Evolutionary conservation across 2,329 filamentous ascomycete species (phyloP), one percentile per base, ranked within the genome.

Genomic region (Scortechinia acanthostroma): DNA sequence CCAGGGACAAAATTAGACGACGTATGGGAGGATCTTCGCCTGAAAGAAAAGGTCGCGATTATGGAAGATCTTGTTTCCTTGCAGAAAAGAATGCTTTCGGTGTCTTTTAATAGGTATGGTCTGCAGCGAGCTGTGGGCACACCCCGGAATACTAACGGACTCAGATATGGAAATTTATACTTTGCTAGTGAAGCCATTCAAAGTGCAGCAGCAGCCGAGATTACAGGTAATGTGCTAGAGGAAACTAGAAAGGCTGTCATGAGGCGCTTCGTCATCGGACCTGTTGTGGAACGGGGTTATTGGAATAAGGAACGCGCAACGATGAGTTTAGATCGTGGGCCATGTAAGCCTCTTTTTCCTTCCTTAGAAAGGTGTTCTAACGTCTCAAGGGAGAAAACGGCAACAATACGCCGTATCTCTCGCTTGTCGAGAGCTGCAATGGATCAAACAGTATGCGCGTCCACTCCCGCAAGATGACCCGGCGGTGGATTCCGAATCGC

Each of bases 21-120:
- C 22, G 35, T 42, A 23, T 58, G 54, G 54, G 52, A 52, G 33
- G 21, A 50, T 35, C 48, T 47, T n/a, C 52, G 42, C 17, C 52
- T 53, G 22, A 28, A 49, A 17, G 45, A 54, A 42, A 46, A 49
- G 37, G 22, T 49, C 10, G 37, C 30, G 4, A 33, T 56, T 30
- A 51, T 51, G 19, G 53, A 48, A 21, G 42, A 46, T 3, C 48
- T 52, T 23, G 47, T 56, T 21, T 46, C 53, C 25, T 47, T 53
- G 19, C 52, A 55, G 42, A 52, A 46, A 17, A 52, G 49, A 16
- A 43, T 53, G 15, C 52, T 54, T 33, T n/a, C 43, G 16, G 45
- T 54, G 17, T 46, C 49, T 2, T 52, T 57, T 43, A 45, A 22
- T 15, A 42, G 48, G 21, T 19, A 48, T 45, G 53, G n/a, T n/a